Conservation (phyloP, 768 basidiomycete genomes). For the Termitomyces sp. region DNA sequence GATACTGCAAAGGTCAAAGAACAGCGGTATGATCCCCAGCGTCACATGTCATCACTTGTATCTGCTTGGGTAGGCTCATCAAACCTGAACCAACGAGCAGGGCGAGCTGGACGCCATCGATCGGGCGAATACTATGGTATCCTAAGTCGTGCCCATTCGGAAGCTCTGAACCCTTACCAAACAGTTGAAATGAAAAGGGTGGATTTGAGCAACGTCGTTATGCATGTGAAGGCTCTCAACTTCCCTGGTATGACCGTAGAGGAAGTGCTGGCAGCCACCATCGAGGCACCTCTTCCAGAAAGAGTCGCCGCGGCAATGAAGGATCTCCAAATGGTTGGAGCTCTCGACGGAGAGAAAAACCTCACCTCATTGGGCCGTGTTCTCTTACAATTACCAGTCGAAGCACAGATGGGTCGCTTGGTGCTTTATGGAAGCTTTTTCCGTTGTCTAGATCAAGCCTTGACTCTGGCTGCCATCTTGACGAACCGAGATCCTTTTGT, state of each 20-base stretch:
- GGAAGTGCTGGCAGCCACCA: constrained; percentile 78
- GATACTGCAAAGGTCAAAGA: constrained; percentile 89
- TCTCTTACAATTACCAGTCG: constrained; percentile 84
- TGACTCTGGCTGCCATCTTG: constrained; percentile 90
- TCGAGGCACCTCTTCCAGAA: constrained; percentile 81
- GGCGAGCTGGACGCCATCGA: constrained; percentile 89
- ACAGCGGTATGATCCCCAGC: constrained; percentile 82
- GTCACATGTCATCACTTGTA: constrained; percentile 85
- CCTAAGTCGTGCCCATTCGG: constrained; percentile 58
- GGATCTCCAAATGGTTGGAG: constrained; percentile 81
- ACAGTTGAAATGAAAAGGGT: constrained; percentile 94
- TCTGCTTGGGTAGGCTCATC: constrained; percentile 90
- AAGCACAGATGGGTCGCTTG: constrained; percentile 85
- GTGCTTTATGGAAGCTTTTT: constrained; percentile 91
- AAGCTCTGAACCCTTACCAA: constrained; percentile 70
- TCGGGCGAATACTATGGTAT: constrained; percentile 91
- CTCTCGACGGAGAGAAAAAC: constrained; percentile 69
- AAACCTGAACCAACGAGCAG: constrained; percentile 88
- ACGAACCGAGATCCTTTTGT: constrained; percentile 90
- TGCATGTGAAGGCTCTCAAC: constrained; percentile 94
- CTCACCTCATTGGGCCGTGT: constrained; percentile 87
- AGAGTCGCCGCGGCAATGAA: constrained; percentile 80
- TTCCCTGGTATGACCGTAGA: constrained; percentile 84
- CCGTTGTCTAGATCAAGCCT: constrained; percentile 82
- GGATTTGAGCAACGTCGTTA: constrained; percentile 87